Percentiles rank a stretch among this genome's conserved stretches.
Evolutionary conservation across 1,284 basidiomycete species (phyloP).

Genomic region (Ceratobasidium sp.): DNA sequence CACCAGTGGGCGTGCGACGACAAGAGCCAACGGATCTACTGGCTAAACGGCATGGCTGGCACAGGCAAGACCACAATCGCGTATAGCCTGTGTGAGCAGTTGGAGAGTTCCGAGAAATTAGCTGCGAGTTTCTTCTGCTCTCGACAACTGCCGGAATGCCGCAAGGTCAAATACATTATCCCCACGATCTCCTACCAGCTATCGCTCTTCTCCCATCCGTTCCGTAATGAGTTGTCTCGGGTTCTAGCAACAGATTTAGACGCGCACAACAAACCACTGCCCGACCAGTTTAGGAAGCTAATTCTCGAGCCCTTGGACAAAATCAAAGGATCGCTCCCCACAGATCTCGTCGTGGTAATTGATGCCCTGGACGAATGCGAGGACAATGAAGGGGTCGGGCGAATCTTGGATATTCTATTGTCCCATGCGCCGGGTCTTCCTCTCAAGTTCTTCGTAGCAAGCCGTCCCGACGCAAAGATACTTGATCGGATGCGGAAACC

Average conservation of each 20-base stretch:
- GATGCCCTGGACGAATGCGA: constrained; percentile 20
- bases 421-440: background rate
- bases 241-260: background rate
- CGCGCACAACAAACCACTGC: background rate
- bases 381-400: background rate
- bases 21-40: background rate
- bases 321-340: background rate
- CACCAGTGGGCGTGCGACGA: background rate
- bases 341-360: constrained; percentile 2
- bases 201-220: background rate
- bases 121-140: constrained; percentile 21
- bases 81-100: background rate
- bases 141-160: background rate
- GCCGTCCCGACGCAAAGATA: constrained; percentile 3
- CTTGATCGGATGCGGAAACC: background rate
- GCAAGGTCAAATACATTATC: background rate
- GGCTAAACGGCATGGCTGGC: constrained; percentile 4
- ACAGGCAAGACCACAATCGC: constrained; percentile 28
- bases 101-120: background rate
- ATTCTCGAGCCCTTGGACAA: background rate
- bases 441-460: constrained; percentile 6
- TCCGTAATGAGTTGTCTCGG: background rate
- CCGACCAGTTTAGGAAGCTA: background rate
- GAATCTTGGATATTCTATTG: background rate
- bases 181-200: constrained; percentile 1